Percentiles rank a stretch among this genome's conserved stretches.
phyloP scores from a whole-genome alignment of 192 early-diverging fungal species.

The Chytriomyces sp. region DNA sequence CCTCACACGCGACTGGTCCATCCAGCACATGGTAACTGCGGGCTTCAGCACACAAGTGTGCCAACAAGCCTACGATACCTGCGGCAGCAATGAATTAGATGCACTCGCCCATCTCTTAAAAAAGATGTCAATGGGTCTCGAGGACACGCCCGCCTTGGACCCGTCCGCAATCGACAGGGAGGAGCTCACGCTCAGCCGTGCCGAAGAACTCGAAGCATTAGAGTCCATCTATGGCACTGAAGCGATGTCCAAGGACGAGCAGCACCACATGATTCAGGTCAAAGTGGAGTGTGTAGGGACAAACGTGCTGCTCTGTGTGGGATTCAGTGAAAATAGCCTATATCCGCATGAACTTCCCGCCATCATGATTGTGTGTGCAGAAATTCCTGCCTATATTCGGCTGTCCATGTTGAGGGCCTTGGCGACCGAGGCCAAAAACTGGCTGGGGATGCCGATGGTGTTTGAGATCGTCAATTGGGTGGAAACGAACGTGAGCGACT shows the following conservation, averaged over 20 bases:
- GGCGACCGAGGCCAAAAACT: conserved; percentile 7
- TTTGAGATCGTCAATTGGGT: conserved; percentile 44
- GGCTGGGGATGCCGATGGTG: conserved; percentile 50
- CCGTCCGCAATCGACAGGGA: conserved; percentile 41
- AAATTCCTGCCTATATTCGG: conserved; percentile 70
- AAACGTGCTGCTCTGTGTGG: conserved; percentile 56
- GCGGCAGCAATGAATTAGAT: conserved; percentile 48
- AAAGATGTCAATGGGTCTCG: conserved; percentile 39
- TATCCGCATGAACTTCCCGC: conserved; percentile 73
- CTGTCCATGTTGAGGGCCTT: conserved; percentile 36
- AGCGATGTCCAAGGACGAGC: background rate
- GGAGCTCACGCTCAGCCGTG: conserved; percentile 50
- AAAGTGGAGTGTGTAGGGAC: background rate
- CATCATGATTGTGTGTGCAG: conserved; percentile 65
- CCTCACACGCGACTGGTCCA: conserved; percentile 62
- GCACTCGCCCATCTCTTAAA: conserved; percentile 58
- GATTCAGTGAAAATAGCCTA: conserved; percentile 54
- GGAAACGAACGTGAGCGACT: conserved; percentile 33
- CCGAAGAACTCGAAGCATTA: conserved; percentile 67
- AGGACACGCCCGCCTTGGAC: conserved; percentile 33
- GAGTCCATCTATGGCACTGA: conserved; percentile 67
- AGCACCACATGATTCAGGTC: conserved; percentile 18
- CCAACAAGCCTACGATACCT: conserved; percentile 47
- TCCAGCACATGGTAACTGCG: conserved; percentile 58
- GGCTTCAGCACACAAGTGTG: conserved; percentile 62